Evolutionary conservation across 352 stramenopile genomes (phyloP), one percentile per base, ranked within the genome.

Genomic region (Phytopythium cucurbitacearum): DNA sequence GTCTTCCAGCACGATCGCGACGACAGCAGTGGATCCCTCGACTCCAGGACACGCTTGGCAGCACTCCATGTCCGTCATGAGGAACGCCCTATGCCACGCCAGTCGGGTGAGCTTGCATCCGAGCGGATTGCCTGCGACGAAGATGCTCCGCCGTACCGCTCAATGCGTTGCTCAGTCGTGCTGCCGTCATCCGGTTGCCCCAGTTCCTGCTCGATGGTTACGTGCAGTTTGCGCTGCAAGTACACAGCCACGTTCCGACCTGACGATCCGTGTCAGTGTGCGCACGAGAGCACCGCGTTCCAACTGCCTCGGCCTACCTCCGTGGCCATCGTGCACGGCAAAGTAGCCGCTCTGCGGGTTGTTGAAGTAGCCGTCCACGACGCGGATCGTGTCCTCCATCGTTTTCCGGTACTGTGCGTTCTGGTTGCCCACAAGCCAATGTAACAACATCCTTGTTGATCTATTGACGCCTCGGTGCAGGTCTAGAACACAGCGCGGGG

Each of bases 51-150:
- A 81, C 3, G 57, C 57, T 53, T 84, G 57, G 49, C 78, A 89
- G 60, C 78, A 90, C 53, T 90, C 79, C 48, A 87, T 68, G 48
- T 93, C 83, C n/a, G 83, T 84, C 44, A 91, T 81, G 45, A 91
- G 58, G 47, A 75, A 93, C 15, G 74, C 76, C 11, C 83, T 93
- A 28, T 28, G 28, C 11, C 39, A 48, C 15, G 46, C 43, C 12
- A 56, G n/a, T 37, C 12, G 15, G 28, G 15, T 40, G 7, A 34
- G 46, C 1, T 38, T 40, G 21, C 21, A 2, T 2, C 21, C 21
- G 21, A 28, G 21, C 2, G 21, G 21, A 28, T 28, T 2, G 21
- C 21, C 21, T 2, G 21, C 21, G 21, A 28, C 21, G 2, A 2
- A 2, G 2, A 28, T 28, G 21, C 5, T 21, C 7, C 11, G n/a